phyloP scores from a whole-genome alignment of 169 alveolate genomes.

The Plasmodium berghei region DNA sequence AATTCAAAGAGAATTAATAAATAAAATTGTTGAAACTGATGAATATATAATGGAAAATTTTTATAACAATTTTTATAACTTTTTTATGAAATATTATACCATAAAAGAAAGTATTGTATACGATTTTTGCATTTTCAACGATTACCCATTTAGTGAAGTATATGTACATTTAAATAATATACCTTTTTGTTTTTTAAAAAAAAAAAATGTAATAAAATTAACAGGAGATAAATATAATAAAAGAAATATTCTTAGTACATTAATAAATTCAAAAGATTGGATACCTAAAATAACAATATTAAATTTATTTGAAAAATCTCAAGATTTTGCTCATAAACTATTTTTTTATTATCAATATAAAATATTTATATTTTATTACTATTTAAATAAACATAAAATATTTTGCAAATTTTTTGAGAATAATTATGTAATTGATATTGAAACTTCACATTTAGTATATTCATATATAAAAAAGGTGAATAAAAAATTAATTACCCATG shows the following conservation, averaged over 20 bases:
- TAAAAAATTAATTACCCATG: conserved; percentile 27
- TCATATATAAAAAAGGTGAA: conserved; percentile 37
- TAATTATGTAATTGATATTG: conserved; percentile 4
- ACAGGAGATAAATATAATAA: conserved; percentile 70
- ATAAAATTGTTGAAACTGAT: conserved; percentile 2
- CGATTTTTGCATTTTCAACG: conserved; percentile 55
- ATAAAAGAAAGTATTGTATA: conserved; percentile 62
- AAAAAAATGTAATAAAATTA: conserved; percentile 28
- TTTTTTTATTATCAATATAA: conserved; percentile 74
- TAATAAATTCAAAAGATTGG: conserved; percentile 31
- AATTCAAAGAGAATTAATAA: conserved; percentile 43
- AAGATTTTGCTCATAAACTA: conserved; percentile 33
- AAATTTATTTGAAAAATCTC: conserved; percentile 58
- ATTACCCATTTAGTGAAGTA: conserved; percentile 65
- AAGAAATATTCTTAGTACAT: conserved; percentile 40
- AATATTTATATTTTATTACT: conserved; percentile 51
- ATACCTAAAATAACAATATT: conserved; percentile 61
- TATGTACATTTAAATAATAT: conserved; percentile 31
- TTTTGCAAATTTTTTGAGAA: conserved; percentile 30
- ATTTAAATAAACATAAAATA: conserved; percentile 63
- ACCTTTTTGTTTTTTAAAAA: conserved; percentile 39
- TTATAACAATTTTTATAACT: conserved; percentile 34
- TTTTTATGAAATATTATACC: conserved; percentile 32
- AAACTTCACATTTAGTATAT: conserved; percentile 18
- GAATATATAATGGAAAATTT: conserved; percentile 15